phyloP scores from a whole-genome alignment of 495 filamentous ascomycete genomes.

The Apodospora peruviana region DNA sequence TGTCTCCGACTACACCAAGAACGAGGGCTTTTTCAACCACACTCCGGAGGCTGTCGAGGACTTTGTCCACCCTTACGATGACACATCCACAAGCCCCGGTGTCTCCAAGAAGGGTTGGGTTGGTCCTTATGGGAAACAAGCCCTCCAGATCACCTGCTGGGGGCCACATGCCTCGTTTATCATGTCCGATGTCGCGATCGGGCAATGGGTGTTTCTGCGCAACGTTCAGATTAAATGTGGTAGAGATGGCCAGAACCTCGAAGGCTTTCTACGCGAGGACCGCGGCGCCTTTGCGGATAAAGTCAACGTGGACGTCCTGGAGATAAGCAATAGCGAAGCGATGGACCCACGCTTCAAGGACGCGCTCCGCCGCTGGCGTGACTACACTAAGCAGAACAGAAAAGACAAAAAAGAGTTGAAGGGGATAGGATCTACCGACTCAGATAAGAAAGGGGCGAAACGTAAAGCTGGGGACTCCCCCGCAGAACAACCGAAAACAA shows the following conservation, averaged over 20 bases:
- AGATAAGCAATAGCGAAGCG: slow-evolving; percentile 20
- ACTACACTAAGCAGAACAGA: slow-evolving; percentile 54
- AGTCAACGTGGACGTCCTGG: slow-evolving; percentile 43
- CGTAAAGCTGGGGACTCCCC: slow-evolving; percentile 14
- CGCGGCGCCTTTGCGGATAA: slow-evolving; percentile 37
- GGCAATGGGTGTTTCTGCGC: slow-evolving; percentile 56
- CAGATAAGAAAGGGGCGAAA: slow-evolving; percentile 19
- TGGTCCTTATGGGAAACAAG: slow-evolving; percentile 71
- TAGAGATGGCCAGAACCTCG: slow-evolving; percentile 49
- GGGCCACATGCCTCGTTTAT: slow-evolving; percentile 59
- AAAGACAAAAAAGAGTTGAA: slow-evolving; percentile 43
- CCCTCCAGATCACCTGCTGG: slow-evolving; percentile 67
- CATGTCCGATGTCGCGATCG: slow-evolving; percentile 48
- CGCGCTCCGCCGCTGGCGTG: slow-evolving; percentile 55
- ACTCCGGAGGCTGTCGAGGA: slow-evolving; percentile 33
- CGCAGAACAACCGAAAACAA: neutral
- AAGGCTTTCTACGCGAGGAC: slow-evolving; percentile 69
- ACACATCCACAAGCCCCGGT: slow-evolving; percentile 10
- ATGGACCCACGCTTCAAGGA: slow-evolving; percentile 54
- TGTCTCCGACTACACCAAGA: slow-evolving; percentile 81
- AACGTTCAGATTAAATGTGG: slow-evolving; percentile 69
- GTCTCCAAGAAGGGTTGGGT: slow-evolving; percentile 44
- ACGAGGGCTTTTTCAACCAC: slow-evolving; percentile 55
- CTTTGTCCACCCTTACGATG: slow-evolving; percentile 30
- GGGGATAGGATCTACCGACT: slow-evolving; percentile 20